phyloP scores from a whole-genome alignment of 345 rosid genomes.

The Kernera saxatilis region DNA sequence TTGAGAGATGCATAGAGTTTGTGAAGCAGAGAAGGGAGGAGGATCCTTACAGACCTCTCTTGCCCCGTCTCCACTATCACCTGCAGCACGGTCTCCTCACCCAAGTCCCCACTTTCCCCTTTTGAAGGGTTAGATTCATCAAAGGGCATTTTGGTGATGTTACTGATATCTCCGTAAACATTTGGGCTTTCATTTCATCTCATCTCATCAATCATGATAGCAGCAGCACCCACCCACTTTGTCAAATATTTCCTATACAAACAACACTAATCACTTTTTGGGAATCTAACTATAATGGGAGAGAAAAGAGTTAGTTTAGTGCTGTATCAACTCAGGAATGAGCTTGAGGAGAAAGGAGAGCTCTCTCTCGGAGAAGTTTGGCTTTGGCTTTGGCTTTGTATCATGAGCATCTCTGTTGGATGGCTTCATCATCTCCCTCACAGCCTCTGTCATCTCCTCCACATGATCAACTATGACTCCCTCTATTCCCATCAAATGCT shows the following conservation, averaged over 20 bases:
- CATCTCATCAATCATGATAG: background rate
- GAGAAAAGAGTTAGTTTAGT: conserved; percentile 15
- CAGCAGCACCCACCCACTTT: background rate
- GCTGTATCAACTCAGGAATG: conserved; percentile 77
- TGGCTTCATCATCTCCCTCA: conserved; percentile 54
- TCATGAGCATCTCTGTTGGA: conserved; percentile 16
- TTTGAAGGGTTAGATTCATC: conserved; percentile 19
- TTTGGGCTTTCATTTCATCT: background rate
- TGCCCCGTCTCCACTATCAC: conserved; percentile 40
- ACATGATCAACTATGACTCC: conserved; percentile 90
- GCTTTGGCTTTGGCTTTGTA: conserved; percentile 52
- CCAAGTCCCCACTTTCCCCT: conserved; percentile 56
- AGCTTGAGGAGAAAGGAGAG: conserved; percentile 83
- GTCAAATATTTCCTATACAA: background rate
- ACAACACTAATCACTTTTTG: background rate
- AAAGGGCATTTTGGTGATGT: background rate
- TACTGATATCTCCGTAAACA: background rate
- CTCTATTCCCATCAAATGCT: conserved; percentile 82
- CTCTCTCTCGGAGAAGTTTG: conserved; percentile 62
- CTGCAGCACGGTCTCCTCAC: conserved; percentile 36
- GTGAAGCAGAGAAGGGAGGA: conserved; percentile 52
- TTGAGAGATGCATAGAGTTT: conserved; percentile 50
- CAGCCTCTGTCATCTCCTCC: conserved; percentile 64
- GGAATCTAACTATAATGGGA: conserved; percentile 7
- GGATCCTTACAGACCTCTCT: conserved; percentile 54